These are phyloP conservation scores for Pythium monospermum DNA, from an alignment of 352 stramenopile genomes.

Conservation along the genomic window DNA sequence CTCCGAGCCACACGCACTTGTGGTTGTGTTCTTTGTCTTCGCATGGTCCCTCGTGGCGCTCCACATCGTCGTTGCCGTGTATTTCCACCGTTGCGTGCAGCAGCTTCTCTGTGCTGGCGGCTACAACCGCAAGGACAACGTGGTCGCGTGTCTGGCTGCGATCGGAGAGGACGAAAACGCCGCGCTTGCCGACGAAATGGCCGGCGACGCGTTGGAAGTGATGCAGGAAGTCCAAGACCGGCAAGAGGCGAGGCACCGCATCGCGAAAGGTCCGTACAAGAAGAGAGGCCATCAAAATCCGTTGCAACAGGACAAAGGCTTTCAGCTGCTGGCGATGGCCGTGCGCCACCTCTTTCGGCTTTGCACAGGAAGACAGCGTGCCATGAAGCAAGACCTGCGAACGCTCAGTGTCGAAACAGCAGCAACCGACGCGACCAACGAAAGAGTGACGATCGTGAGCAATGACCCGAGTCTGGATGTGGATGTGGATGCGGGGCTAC, in stretches of 20 bases:
- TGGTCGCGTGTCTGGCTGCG: slow-evolving; percentile 18
- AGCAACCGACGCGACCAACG: background rate
- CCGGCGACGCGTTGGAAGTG: slow-evolving; percentile 19
- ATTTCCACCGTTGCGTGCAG: slow-evolving; percentile 30
- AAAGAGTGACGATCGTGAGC: background rate
- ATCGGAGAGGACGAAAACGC: slow-evolving; percentile 20
- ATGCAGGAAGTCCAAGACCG: slow-evolving; percentile 24
- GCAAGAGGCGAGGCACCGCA: slow-evolving; percentile 13
- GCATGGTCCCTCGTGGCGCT: slow-evolving; percentile 23
- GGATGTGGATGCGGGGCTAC: slow-evolving; percentile 13
- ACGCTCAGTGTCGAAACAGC: background rate
- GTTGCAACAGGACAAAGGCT: slow-evolving; percentile 22
- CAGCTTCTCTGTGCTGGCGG: slow-evolving; percentile 29
- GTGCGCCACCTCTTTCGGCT: background rate
- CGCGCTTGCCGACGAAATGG: slow-evolving; percentile 15
- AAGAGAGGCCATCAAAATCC: background rate
- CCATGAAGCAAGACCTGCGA: too few species aligned
- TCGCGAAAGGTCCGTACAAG: slow-evolving; percentile 4
- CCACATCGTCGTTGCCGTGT: slow-evolving; percentile 31
- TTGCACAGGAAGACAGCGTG: too few species aligned
- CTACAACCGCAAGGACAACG: slow-evolving; percentile 13
- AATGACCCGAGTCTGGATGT: background rate
- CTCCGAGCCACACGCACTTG: slow-evolving; percentile 9
- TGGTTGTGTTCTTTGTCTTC: slow-evolving; percentile 17
- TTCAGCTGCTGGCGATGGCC: slow-evolving; percentile 22